Evolutionary conservation across 345 rosid species (phyloP), one percentile per base, ranked within the genome.

Genomic region (Durio zibethinus): DNA sequence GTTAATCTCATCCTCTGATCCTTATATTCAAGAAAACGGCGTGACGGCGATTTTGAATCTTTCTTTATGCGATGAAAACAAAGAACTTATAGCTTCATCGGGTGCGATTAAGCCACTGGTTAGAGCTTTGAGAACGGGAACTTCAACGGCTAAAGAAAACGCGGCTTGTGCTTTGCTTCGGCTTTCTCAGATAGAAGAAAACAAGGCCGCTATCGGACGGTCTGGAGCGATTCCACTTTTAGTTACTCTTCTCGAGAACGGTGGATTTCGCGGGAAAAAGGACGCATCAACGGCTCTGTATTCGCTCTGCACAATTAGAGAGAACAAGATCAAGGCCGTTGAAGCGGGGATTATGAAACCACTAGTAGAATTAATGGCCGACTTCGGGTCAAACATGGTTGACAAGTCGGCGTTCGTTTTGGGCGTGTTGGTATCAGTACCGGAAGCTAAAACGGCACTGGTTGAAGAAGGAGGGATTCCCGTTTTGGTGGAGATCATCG

Each of bases 401-500:
- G 99, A 96, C 80, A 96, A 96, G 78, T 90, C 98, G n/a, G 98
- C 91, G 1, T 92, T 80, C 74, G 94, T 96, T 16, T 66, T 90
- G 89, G 86, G 84, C 73, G 64, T 87, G 53, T 57, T 96, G 76
- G 87, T 89, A 40, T 77, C 89, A 11, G 83, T 80, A 40, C 82
- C 87, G 75, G 98, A 96, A 75, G 94, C 97, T 3, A 90, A 82
- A 69, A 72, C 89, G 69, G 85, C 97, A 66, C 54, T 92, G 4
- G 99, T 96, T 31, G 94, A 90, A 29, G 99, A 93, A 79, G 98
- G 92, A 0, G 98, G 97, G 23, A 87, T 96, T 23, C 99, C 99
- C 21, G 98, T 96, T 59, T 80, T 93, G 81, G 97, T 91, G 63
- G 99, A 96, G 88, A 92, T 93, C 29, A 79, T 92, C 0, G 99